Conservation (phyloP, 176 grass and related monocot genomes). For the Thinopyrum elongatum region DNA sequence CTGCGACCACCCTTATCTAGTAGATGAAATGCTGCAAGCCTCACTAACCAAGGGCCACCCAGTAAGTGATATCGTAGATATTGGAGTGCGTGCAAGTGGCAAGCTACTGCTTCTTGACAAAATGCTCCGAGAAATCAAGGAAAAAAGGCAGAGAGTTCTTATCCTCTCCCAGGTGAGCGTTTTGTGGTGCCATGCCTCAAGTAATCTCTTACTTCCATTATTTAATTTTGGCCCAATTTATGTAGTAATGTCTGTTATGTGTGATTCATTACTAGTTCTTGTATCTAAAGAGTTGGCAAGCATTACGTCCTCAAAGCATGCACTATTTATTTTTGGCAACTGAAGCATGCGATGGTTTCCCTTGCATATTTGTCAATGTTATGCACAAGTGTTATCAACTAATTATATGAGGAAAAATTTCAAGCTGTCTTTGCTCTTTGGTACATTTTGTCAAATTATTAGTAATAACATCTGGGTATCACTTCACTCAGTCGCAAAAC, state of each 20-base stretch:
- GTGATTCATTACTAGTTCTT: background rate
- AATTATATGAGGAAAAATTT: background rate
- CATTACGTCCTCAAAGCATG: background rate
- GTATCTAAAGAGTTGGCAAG: background rate
- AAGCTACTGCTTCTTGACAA: conserved; percentile 88
- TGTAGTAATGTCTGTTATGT: background rate
- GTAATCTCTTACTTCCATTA: background rate
- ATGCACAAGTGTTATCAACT: conserved; percentile 4
- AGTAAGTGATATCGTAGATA: conserved; percentile 63
- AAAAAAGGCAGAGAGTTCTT: conserved; percentile 53
- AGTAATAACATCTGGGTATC: conserved; percentile 12
- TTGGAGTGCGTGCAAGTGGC: conserved; percentile 76
- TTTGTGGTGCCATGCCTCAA: conserved; percentile 15
- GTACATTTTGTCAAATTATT: background rate
- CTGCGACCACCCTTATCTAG: conserved; percentile 94
- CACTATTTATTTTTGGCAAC: background rate
- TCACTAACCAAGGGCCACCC: conserved; percentile 56
- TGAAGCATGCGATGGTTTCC: background rate
- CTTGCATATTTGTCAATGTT: background rate
- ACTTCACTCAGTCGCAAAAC: conserved; percentile 15
- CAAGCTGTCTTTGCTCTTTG: background rate
- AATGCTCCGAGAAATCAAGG: conserved; percentile 59
- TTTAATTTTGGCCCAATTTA: conserved; percentile 7
- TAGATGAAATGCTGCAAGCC: conserved; percentile 66
- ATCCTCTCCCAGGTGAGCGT: conserved; percentile 75